Base-by-base conservation (phyloP, 164 flowering plant genomes). In the Annona squamosa region DNA sequence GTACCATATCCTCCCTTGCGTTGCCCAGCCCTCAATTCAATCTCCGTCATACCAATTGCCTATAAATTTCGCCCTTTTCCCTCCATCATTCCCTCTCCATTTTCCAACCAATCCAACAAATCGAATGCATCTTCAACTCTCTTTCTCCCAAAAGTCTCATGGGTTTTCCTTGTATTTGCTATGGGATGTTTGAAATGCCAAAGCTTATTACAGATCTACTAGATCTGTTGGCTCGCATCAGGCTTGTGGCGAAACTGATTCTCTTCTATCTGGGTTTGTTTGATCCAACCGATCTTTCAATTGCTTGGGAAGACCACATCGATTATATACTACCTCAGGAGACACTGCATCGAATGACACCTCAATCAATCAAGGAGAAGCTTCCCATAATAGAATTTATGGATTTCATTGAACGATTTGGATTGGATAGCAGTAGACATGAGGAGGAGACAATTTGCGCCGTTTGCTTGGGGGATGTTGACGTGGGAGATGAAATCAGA, bases 391-490 rank as follows among this genome's bases (percentile, higher is more conserved):
- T 72, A 0, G 26, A 65, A 13, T 72, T 72, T 17, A 37, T 63
- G 1, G 46, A 65, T 5, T 65, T 72, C 5, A 18, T 65, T 1
- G 18, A 12, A 44, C 12, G 63, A 42, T 65, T 46, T 2, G 46
- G 46, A 42, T 13, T n/a, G 17, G 52, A 17, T 37, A 66, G 4
- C 10, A 66, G 62, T 13, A 1, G 19, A 3, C 59, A 72, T 3
- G 74, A 72, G 42, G 67, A 37, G 46, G 79, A 63, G 67, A 4
- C 42, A 13, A 67, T 45, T 0, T 83, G 85, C 43, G 69, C 68
- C 9, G 68, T 81, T 18, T 83, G 86, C 67, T 72, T 81, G 61
- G 69, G 72, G 3, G 10, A 64, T 42, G 4, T 83, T 52, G 75
- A 81, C 69, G 37, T 56, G 48, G 17, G 48, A 5, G 57, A 79